These are phyloP conservation scores for Achlya hypogyna DNA, from an alignment of 352 stramenopile genomes.

Conservation along the genomic window DNA sequence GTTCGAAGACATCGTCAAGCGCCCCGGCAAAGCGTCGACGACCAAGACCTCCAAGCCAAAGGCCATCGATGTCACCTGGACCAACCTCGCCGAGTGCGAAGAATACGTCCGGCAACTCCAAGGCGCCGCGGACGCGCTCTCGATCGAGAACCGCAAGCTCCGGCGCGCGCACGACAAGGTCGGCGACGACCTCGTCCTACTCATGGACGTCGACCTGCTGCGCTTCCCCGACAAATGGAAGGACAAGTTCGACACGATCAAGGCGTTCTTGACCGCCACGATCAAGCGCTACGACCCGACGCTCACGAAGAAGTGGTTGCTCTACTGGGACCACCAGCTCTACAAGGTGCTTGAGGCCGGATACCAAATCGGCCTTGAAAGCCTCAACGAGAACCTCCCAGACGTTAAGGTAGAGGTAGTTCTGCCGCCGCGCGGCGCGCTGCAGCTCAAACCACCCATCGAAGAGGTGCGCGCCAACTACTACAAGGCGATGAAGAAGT, in stretches of 20 bases:
- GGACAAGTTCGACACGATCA: slow-evolving; percentile 74
- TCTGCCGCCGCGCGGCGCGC: slow-evolving; percentile 34
- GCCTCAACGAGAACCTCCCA: slow-evolving; percentile 88
- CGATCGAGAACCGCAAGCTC: slow-evolving; percentile 84
- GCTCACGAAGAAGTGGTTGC: slow-evolving; percentile 84
- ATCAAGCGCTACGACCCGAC: slow-evolving; percentile 72
- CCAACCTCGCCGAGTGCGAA: slow-evolving; percentile 86
- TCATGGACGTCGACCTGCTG: slow-evolving; percentile 89
- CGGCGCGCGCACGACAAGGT: slow-evolving; percentile 83
- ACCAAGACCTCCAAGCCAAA: slow-evolving; percentile 27
- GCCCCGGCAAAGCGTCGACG: slow-evolving; percentile 35
- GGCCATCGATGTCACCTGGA: slow-evolving; percentile 81
- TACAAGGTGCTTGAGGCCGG: slow-evolving; percentile 93
- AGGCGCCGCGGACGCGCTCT: slow-evolving; percentile 79
- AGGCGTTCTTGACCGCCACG: slow-evolving; percentile 49
- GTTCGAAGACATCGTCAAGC: slow-evolving; percentile 84
- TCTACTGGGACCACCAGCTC: slow-evolving; percentile 92
- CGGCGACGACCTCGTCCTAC: slow-evolving; percentile 56
- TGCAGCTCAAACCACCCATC: slow-evolving; percentile 86
- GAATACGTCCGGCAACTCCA: slow-evolving; percentile 90
- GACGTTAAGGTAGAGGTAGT: slow-evolving; percentile 84
- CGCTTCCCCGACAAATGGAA: slow-evolving; percentile 82
- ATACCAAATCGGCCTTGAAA: slow-evolving; percentile 91
- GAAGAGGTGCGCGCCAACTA: slow-evolving; percentile 91
- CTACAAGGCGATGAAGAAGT: slow-evolving; percentile 93